Base-by-base conservation (phyloP, 805 yeast genomes). In the Metschnikowia cubensis region DNA sequence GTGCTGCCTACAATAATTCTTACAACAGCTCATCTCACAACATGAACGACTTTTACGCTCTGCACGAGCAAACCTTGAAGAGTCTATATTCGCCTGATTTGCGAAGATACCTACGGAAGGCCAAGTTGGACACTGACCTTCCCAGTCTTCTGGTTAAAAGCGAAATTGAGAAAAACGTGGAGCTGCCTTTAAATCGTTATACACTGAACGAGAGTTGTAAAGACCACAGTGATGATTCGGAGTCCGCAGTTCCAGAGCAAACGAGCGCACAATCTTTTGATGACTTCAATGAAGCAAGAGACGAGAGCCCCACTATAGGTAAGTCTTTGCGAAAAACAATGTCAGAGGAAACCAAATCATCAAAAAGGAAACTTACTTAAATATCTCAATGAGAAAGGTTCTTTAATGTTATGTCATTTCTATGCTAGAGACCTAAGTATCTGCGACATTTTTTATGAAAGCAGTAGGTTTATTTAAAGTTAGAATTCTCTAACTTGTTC, bases 81-180 rank as follows among this genome's bases (percentile, higher is more conserved):
- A 51, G 52, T 14, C 57, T 65, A 18, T 54, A 58, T 31, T 62
- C 67, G 2, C 66, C 68, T 4, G 70, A 65, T 44, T 50, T 63
- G 41, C 40, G 54, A 8, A 47, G 58, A 13, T 46, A 50, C 36
- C 40, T 47, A 14, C 42, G 51, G 33, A 49, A 47, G 41, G 38
- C 37, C 15, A 47, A 51, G 13, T 43, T 47, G 34, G 55, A 52
- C 5, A 36, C 39, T 4, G 53, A 52, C 11, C 32, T 18, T 15
- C 15, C 32, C 6, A 25, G 13, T 13, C 14, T 35, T 15, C 13
- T 35, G 20, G n/a, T 14, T 6, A 43, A 33, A 25, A 7, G 13
- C 33, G 40, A 35, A 17, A 10, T 3, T 2, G 46, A 35, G 8
- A 43, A 43, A 43, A 14, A 6, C 3, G 32, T 15, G 21, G 46